phyloP scores from a whole-genome alignment of 257 asterid genomes.

The Primulina tabacum region DNA sequence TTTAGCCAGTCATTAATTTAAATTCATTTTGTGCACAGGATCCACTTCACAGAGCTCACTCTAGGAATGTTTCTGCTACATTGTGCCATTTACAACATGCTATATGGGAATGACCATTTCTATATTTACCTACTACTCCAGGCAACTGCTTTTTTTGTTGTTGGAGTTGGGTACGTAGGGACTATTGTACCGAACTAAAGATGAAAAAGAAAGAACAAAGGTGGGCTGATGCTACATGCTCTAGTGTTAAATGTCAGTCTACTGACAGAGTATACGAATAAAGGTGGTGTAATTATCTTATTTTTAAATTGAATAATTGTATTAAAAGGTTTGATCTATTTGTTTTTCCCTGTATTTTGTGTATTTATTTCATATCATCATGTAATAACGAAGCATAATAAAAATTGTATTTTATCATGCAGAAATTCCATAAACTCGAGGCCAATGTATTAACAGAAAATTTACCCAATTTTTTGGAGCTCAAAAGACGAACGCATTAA shows the following conservation, averaged over 20 bases:
- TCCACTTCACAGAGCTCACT: conserved; percentile 30
- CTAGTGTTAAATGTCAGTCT: neutral
- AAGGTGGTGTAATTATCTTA: neutral
- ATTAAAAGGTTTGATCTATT: too few species aligned
- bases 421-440: neutral
- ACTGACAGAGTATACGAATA: neutral
- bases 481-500: neutral
- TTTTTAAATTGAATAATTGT: neutral
- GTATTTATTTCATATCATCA: neutral
- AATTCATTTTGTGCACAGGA: conserved; percentile 18
- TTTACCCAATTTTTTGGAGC: neutral
- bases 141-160: conserved; percentile 33
- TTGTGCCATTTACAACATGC: conserved; percentile 35
- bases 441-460: neutral
- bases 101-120: conserved; percentile 30
- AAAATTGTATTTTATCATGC: neutral
- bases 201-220: neutral
- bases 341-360: neutral
- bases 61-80: conserved; percentile 30
- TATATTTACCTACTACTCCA: conserved; percentile 35
- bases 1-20: neutral
- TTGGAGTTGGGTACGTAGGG: conserved; percentile 39
- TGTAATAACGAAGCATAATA: neutral
- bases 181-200: conserved; percentile 27
- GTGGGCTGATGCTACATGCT: conserved; percentile 6